These are phyloP conservation scores for Ganoderma lucidum DNA, from an alignment of 1,284 basidiomycete genomes.

Conservation along the genomic window DNA sequence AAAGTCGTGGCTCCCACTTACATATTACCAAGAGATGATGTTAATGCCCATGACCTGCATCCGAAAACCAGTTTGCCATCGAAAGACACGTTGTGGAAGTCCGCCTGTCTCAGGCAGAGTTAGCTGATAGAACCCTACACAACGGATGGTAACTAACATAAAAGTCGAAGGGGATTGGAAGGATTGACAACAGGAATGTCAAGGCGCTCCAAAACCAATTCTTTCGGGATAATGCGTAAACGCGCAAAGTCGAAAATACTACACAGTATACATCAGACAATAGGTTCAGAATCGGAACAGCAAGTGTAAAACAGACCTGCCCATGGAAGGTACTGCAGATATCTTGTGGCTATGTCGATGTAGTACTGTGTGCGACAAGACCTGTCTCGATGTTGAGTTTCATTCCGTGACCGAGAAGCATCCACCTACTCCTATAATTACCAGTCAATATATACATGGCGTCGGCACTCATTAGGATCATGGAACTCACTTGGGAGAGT, in stretches of 20 bases:
- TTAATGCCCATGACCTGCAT: not conserved
- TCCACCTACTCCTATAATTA: not conserved
- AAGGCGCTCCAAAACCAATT: not conserved
- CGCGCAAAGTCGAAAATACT: slow-evolving; percentile 2
- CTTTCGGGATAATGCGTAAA: not conserved
- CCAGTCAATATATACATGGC: not conserved
- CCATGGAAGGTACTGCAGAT: slow-evolving; percentile 4
- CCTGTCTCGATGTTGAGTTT: not conserved
- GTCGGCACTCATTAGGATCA: not conserved
- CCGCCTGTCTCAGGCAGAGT: not conserved
- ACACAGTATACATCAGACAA: no score
- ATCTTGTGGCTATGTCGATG: not conserved
- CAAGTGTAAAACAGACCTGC: not conserved
- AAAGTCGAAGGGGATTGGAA: not conserved
- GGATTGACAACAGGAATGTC: not conserved
- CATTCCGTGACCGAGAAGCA: no score
- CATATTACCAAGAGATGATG: not conserved
- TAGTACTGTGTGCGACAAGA: not conserved
- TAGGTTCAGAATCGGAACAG: no score
- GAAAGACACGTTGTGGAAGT: not conserved
- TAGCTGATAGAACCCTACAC: not conserved
- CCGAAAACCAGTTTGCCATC: not conserved
- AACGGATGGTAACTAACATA: not conserved
- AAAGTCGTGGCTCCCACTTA: not conserved
- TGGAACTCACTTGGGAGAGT: not conserved